Percentiles rank a stretch among this genome's conserved stretches.
Conservation (phyloP, 495 filamentous ascomycete genomes). For the Ascobolus immersus region DNA sequence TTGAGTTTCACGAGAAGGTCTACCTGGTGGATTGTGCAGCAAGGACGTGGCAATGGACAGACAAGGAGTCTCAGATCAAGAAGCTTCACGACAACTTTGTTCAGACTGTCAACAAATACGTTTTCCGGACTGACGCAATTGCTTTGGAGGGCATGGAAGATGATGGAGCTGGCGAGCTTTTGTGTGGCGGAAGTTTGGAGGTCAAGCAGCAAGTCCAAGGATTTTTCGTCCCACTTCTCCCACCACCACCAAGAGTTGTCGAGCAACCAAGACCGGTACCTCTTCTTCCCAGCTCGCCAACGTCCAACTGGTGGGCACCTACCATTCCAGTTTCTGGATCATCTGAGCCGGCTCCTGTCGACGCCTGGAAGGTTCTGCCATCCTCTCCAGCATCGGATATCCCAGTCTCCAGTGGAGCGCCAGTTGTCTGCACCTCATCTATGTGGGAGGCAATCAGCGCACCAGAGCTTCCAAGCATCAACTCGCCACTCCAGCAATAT, state of each 20-base stretch:
- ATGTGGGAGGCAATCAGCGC: conserved; percentile 64
- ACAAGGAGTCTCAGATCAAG: conserved; percentile 89
- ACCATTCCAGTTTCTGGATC: conserved; percentile 26
- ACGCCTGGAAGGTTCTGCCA: conserved; percentile 79
- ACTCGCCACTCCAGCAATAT: conserved; percentile 18
- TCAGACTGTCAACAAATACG: conserved; percentile 90
- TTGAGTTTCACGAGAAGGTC: conserved; percentile 93
- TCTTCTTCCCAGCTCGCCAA: conserved; percentile 65
- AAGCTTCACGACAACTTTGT: conserved; percentile 94
- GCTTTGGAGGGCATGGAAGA: conserved; percentile 92
- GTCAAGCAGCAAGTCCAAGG: conserved; percentile 69
- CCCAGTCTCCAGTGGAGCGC: conserved; percentile 40
- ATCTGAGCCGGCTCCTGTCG: conserved; percentile 40
- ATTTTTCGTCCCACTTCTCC: conserved; percentile 69
- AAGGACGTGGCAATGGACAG: conserved; percentile 82
- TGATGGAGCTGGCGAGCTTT: conserved; percentile 80
- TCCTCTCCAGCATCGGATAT: conserved; percentile 35
- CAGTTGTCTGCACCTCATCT: conserved; percentile 39
- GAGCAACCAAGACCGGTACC: conserved; percentile 66
- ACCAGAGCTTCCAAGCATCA: conserved; percentile 25
- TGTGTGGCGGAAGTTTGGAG: conserved; percentile 76
- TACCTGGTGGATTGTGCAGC: conserved; percentile 78
- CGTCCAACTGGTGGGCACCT: conserved; percentile 55
- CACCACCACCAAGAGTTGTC: conserved; percentile 76
- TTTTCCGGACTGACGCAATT: conserved; percentile 70